phyloP scores from a whole-genome alignment of 306 rosid genomes.

The Herpetospermum pedunculosum region DNA sequence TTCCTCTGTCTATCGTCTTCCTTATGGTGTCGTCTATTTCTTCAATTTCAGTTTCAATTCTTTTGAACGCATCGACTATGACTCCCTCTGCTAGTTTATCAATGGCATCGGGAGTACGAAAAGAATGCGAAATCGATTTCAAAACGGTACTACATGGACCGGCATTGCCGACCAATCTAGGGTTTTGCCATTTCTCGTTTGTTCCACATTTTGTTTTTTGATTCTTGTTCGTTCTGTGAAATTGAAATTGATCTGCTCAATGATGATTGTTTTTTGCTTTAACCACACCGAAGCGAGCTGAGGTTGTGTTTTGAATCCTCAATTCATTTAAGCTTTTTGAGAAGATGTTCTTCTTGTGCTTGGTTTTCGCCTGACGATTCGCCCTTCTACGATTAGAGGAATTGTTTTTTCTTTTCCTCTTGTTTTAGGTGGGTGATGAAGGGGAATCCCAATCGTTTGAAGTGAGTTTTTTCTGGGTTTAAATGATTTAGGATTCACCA shows the following conservation, averaged over 20 bases:
- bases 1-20: not conserved
- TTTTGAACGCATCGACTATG: not conserved
- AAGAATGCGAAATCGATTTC: not conserved
- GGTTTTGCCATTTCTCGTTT: not conserved
- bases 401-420: not conserved
- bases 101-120: conserved; percentile 5
- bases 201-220: too few relatives aligned
- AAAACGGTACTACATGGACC: not conserved
- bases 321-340: conserved; percentile 6
- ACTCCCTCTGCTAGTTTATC: not conserved
- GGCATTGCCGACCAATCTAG: not conserved
- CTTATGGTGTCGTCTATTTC: not conserved
- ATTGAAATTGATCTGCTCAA: not conserved
- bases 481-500: not conserved
- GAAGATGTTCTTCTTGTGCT: not conserved
- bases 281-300: conserved; percentile 12
- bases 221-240: too few relatives aligned
- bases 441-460: conserved; percentile 1
- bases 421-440: not conserved
- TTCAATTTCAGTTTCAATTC: not conserved
- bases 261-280: conserved; percentile 13
- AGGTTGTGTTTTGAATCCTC: not conserved
- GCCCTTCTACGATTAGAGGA: not conserved
- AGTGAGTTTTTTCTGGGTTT: not conserved
- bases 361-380: not conserved